Conservation (phyloP, 2,329 filamentous ascomycete species). For the Pyricularia sp. region DNA sequence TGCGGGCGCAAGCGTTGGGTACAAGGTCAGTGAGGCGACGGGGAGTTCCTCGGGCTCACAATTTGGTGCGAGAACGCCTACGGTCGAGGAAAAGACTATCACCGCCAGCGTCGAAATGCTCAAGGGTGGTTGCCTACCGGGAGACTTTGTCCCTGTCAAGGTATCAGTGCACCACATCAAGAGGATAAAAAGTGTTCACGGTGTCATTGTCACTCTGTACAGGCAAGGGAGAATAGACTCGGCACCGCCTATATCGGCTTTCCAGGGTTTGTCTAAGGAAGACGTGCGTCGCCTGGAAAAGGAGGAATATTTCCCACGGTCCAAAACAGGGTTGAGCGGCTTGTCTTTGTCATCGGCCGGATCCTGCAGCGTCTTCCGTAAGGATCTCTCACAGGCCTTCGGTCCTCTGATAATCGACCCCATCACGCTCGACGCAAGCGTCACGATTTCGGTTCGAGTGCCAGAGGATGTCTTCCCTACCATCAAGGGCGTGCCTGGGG, state of each 20-base stretch:
- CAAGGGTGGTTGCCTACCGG: conserved; percentile 75
- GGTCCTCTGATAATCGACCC: conserved; percentile 85
- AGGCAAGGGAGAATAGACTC: conserved; percentile 86
- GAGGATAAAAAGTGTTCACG: conserved; percentile 80
- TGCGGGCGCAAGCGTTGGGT: conserved; percentile 45
- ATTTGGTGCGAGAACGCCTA: conserved; percentile 26
- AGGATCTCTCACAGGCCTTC: conserved; percentile 84
- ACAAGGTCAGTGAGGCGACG: not conserved
- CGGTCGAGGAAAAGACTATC: conserved; percentile 65
- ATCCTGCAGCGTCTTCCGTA: conserved; percentile 87
- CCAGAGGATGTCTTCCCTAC: conserved; percentile 90
- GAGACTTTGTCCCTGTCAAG: conserved; percentile 71
- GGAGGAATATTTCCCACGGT: conserved; percentile 80
- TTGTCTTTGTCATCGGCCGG: conserved; percentile 79
- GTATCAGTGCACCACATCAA: conserved; percentile 84
- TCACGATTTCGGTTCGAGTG: conserved; percentile 76
- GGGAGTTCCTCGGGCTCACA: conserved; percentile 1
- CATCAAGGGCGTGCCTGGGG: conserved; percentile 78
- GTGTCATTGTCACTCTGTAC: conserved; percentile 87
- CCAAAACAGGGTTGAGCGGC: conserved; percentile 76
- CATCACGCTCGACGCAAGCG: conserved; percentile 62
- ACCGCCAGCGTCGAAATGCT: conserved; percentile 77
- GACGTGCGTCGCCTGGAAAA: conserved; percentile 61
- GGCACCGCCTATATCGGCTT: conserved; percentile 42
- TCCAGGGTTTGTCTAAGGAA: conserved; percentile 45